Evolutionary conservation across 768 basidiomycete genomes (phyloP), one percentile per base, ranked within the genome.

Genomic region (Pseudohyphozyma bogoriensis): DNA sequence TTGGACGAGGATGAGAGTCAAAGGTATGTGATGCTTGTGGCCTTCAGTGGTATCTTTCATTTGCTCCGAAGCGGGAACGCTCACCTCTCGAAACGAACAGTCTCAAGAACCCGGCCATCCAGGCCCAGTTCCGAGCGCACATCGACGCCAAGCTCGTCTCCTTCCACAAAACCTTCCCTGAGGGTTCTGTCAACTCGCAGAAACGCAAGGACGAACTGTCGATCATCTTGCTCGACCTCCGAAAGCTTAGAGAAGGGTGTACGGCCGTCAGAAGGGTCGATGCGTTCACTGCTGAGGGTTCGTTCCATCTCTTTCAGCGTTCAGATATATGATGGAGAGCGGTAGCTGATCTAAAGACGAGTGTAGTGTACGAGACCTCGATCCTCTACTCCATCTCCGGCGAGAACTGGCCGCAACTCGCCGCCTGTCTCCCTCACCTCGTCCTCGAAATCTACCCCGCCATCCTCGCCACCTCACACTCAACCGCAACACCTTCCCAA

Each of bases 161-260:
- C 9, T 13, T 24, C n/a, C 6, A 32, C 9, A 20, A n/a, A 5
- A 44, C 24, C 32, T 49, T 56, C 13, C 51, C 44, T 12, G 58
- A 45, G n/a, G 37, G 51, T 2, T 18, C 37, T 13, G 11, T n/a
- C 15, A n/a, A 22, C 33, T 22, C 32, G 18, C 20, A 39, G 9
- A 54, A 44, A 31, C 53, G 53, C 6, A 28, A 31, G 22, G 53
- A 40, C 22, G 65, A 66, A 42, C 65, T 66, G 20, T 49, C 58
- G 2, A 66, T 58, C 49, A 60, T 66, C 52, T 16, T 66, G 1
- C 59, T 66, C 15, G 65, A 66, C 36, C 47, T 66, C 0, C 65
- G 65, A 26, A 66, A 66, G 44, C 61, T 66, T 0, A 61, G 65
- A 10, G 65, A 66, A 32, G 65, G 65, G 9, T 45, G 62, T 18